A percentile compares a stretch with the other conserved stretches of the same genome.
These are phyloP conservation scores for Stylosanthes scabra DNA, from an alignment of 331 rosid species.

Conservation along the genomic window DNA sequence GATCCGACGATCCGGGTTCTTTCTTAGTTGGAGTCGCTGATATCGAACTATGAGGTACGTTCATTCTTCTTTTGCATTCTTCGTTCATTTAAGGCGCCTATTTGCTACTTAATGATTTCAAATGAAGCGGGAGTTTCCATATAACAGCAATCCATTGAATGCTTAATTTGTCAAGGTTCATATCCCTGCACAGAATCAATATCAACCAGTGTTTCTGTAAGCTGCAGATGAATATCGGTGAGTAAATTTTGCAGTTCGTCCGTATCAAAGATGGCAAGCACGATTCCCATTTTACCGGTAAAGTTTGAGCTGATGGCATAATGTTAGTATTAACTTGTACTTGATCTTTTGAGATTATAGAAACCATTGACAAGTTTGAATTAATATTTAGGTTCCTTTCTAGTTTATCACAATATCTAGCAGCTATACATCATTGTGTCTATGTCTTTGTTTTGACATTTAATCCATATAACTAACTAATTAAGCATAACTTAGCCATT, in stretches of 20 bases:
- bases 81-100: background rate
- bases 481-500: slow-evolving; percentile 1
- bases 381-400: slow-evolving; percentile 11
- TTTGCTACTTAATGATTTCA: slow-evolving; percentile 24
- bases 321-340: slow-evolving; percentile 25
- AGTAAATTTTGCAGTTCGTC: slow-evolving; percentile 20
- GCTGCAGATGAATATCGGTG: slow-evolving; percentile 16
- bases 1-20: slow-evolving; percentile 75
- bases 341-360: background rate
- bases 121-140: slow-evolving; percentile 11
- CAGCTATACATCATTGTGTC: slow-evolving; percentile 5
- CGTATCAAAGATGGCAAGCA: slow-evolving; percentile 14
- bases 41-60: slow-evolving; percentile 66
- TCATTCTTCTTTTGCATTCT: slow-evolving; percentile 4
- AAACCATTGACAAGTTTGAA: slow-evolving; percentile 10
- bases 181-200: slow-evolving; percentile 29
- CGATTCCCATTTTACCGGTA: no score
- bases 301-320: slow-evolving; percentile 15
- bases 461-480: background rate
- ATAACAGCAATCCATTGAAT: slow-evolving; percentile 29
- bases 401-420: background rate
- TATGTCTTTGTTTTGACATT: slow-evolving; percentile 12
- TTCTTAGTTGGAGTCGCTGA: slow-evolving; percentile 75
- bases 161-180: slow-evolving; percentile 25
- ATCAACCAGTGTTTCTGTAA: background rate